Evolutionary conservation across 345 rosid species (phyloP), one percentile per base, ranked within the genome.

Genomic region (Eucalyptus sp.): DNA sequence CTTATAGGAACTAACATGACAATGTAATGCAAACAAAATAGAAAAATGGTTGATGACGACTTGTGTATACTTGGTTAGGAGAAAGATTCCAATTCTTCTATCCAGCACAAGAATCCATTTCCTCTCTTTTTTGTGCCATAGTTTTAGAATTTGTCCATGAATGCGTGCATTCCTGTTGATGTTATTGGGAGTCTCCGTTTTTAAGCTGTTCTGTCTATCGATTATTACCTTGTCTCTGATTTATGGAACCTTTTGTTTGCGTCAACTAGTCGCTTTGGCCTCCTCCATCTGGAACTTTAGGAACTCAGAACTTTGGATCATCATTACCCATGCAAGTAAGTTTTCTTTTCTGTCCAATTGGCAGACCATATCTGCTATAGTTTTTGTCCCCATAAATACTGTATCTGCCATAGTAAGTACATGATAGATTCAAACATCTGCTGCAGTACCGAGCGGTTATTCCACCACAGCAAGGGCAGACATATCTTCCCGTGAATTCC

Each of bases 371-470:
- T 76, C 84, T 76, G 84, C 84, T 76, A 41, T 76, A 41, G 46
- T 76, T 76, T 22, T 71, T 71, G 14, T 14, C 46, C 46, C 84
- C 48, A 41, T 37, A 41, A 76, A 17, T 68, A 71, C 81, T 71
- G 44, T 62, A 20, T 58, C 31, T 27, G 12, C 20, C 83, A 27
- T 87, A 7, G 25, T n/a, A 87, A n/a, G 76, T 62, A 31, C 50
- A 7, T 60, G 33, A 62, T 49, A 56, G 46, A 87, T 18, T n/a
- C 43, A 86, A 31, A 86, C 62, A 51, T 86, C 66, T 86, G 43
- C 29, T 87, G 85, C 95, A 98, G 98, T 97, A 95, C 93, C 96
- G 98, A 90, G 94, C 95, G 13, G 91, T 92, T 94, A 93, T 89
- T 86, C 95, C 96, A 17, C 86, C 92, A 17, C 99, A 94, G 71